Percentiles rank a stretch among this genome's conserved stretches.
Conservation (phyloP, 1,139 yeast species). For the Sugiyamaella neomexicana region DNA sequence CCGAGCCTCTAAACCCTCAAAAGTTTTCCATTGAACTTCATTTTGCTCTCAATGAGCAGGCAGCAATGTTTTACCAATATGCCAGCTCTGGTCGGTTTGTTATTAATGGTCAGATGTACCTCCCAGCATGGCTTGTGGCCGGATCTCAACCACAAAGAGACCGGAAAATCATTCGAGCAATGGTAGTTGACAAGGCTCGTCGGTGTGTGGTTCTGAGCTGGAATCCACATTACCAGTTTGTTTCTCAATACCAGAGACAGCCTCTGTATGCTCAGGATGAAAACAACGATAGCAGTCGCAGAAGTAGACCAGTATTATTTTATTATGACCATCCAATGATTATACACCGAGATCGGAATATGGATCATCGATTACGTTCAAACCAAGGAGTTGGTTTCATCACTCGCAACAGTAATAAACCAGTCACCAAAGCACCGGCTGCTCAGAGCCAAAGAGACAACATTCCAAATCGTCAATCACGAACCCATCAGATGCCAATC, state of each 20-base stretch:
- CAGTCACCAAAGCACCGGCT: background rate
- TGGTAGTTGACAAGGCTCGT: conserved; percentile 40
- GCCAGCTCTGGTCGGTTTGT: conserved; percentile 58
- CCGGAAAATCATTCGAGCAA: conserved; percentile 39
- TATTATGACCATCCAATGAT: conserved; percentile 9
- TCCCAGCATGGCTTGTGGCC: conserved; percentile 35
- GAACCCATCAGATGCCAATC: conserved; percentile 1
- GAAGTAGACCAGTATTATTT: background rate
- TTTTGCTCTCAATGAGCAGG: conserved; percentile 57
- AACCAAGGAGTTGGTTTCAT: background rate
- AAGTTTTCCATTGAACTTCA: conserved; percentile 47
- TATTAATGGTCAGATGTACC: conserved; percentile 57
- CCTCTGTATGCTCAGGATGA: conserved; percentile 2
- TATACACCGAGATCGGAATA: background rate
- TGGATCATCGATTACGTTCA: background rate
- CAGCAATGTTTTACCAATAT: conserved; percentile 55
- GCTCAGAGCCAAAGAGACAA: background rate
- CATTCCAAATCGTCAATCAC: background rate
- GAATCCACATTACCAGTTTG: conserved; percentile 7
- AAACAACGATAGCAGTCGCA: background rate
- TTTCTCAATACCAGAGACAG: conserved; percentile 1
- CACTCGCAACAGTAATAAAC: conserved; percentile 2
- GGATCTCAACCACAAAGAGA: conserved; percentile 1
- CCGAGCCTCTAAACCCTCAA: conserved; percentile 20
- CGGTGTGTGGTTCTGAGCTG: conserved; percentile 44